phyloP scores from a whole-genome alignment of 2,329 filamentous ascomycete genomes.

The Calonectria naviculata region DNA sequence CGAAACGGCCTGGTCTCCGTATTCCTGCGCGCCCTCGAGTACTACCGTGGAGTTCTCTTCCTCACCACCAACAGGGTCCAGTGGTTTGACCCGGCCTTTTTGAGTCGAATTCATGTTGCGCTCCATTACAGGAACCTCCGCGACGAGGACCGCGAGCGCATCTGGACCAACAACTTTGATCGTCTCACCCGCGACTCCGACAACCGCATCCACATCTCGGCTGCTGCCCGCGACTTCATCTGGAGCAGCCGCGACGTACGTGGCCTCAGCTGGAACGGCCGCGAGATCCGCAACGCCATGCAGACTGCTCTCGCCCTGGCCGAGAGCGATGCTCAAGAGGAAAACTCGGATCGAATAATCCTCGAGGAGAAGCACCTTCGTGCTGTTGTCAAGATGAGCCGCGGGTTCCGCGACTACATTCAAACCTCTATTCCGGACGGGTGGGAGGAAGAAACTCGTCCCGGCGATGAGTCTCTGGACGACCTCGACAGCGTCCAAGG shows the following conservation, averaged over 20 bases:
- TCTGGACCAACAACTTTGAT: constrained; percentile 60
- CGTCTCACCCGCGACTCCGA: constrained; percentile 54
- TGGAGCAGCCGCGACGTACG: constrained; percentile 50
- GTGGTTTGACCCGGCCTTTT: constrained; percentile 60
- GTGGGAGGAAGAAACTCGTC: constrained; percentile 31
- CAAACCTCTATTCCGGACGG: constrained; percentile 34
- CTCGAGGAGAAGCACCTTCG: constrained; percentile 47
- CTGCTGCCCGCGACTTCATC: constrained; percentile 53
- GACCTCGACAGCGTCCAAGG: constrained; percentile 12
- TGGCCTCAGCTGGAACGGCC: constrained; percentile 54
- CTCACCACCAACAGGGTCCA: constrained; percentile 62
- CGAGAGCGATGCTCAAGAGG: constrained; percentile 53
- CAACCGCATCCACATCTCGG: constrained; percentile 49
- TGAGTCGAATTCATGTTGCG: constrained; percentile 61
- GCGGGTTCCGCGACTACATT: constrained; percentile 47
- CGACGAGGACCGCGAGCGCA: constrained; percentile 54
- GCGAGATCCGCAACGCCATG: constrained; percentile 56
- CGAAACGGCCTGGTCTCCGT: constrained; percentile 61
- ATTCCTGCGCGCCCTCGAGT: constrained; percentile 63
- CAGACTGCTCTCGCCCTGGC: constrained; percentile 58
- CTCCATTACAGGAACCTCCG: constrained; percentile 57
- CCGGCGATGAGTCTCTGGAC: constrained; percentile 29
- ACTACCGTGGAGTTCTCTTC: constrained; percentile 62
- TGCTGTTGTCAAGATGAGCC: constrained; percentile 49
- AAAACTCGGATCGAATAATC: constrained; percentile 43